Base-by-base conservation (phyloP, 2,329 filamentous ascomycete genomes). In the Magnaporthiopsis incrustans region DNA sequence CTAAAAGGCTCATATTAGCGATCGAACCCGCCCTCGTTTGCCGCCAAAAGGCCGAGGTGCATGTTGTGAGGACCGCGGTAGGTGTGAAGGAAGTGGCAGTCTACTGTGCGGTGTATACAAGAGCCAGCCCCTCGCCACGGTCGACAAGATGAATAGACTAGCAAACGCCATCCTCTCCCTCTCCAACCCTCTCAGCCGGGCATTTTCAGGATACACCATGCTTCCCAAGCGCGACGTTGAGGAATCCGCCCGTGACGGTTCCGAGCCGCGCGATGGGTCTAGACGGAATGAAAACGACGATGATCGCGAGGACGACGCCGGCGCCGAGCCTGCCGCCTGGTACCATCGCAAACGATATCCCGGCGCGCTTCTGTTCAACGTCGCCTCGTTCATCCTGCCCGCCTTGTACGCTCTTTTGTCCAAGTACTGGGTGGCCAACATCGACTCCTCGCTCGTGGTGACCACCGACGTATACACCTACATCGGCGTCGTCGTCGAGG, bases 361-460 rank as follows among this genome's bases (percentile, higher is more conserved):
- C 0, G 86, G 85, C 0, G 82, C 85, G 0, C 75, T 90, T 0
- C 63, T 82, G 18, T 88, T 89, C 77, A 91, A 91, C 69, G 64
- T 86, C 12, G 77, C 73, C 60, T 79, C 87, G 1, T 89, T 90
- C 71, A 71, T 85, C 2, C 80, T 91, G 0, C 88, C 87, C 0
- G 88, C 88, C 0, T 76, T 91, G 0, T 90, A 91, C 69, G 74
- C 75, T 44, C 91, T 88, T 0, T 79, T 91, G 0, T 83, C 82
- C 61, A 91, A 91, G 70, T 78, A 90, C 25, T 91, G 87, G 89
- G 82, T 91, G 2, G 86, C 88, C 2, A 82, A 83, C 64, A 89
- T 91, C 64, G 85, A 90, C 71, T 74, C 83, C 0, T 82, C 79
- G 1, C 77, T 84, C 66, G 84, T 89, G 1, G 85, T 82, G 25